Base-by-base conservation (phyloP, 768 basidiomycete species). In the Hygrophoropsis aurantiaca region DNA sequence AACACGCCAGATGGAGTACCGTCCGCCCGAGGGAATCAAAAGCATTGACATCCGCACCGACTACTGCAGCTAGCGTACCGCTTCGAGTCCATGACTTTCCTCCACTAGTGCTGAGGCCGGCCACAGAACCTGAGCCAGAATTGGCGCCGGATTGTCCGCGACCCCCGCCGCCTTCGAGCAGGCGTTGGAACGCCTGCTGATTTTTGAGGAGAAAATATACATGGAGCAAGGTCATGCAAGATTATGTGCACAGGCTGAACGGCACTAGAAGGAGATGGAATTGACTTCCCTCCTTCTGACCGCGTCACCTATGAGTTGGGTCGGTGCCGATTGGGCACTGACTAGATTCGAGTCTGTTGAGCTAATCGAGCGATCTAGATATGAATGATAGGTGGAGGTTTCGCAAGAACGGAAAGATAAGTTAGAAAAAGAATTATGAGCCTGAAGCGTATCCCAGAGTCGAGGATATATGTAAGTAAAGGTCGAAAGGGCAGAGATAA, bases 161-260 rank as follows among this genome's bases (percentile, higher is more conserved):
- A 42, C 77, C 72, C 51, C 58, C 56, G 57, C 60, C 61, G 52
- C 66, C 71, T 57, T 87, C 81, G 58, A 91, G 80, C 59, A 86
- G 73, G 55, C 82, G 83, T 60, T 85, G 85, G 65, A 91, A 91
- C 42, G 79, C 84, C 66, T 82, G 81, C 66, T 85, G 80, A 65
- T 87, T 80, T 59, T 82, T 75, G 59, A 82, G 78, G 63, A 74
- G 64, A 61, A 87, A 87, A 67, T 81, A 78, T 49, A 75, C 82
- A 87, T 90, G 89, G 70, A 90, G 85, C 70, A 80, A 75, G 75
- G 75, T 88, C 87, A 88, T 89, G 64, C 80, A 83, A 55, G 48
- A 44, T 50, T 48, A 46, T 20, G 11, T 20, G 41, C 53, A 46
- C 46, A 54, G 57, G 57, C 51, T 47, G 30, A 16, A 40, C 44